Evolutionary conservation across 2,329 filamentous ascomycete genomes (phyloP).

Genomic region (Diaporthe citrichinensis): DNA sequence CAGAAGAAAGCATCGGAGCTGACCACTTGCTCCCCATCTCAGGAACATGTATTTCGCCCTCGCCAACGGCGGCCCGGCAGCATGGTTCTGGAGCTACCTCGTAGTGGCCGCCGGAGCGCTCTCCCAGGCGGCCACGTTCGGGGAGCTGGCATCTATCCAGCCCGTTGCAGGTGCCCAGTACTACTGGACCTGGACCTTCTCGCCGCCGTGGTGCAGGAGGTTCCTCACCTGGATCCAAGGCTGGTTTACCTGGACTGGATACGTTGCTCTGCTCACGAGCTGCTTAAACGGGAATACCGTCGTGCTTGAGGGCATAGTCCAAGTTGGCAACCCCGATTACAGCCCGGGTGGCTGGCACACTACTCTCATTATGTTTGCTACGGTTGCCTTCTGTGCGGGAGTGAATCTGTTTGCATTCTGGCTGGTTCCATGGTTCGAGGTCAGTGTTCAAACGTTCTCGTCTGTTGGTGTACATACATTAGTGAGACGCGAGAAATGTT

Average conservation of each 20-base stretch:
- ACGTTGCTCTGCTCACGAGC: constrained; percentile 52
- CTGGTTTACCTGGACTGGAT: constrained; percentile 58
- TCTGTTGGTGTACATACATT: background rate
- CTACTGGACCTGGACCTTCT: constrained; percentile 53
- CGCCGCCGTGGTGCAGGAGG: background rate
- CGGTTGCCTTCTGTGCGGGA: constrained; percentile 47
- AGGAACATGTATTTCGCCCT: constrained; percentile 45
- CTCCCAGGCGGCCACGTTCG: constrained; percentile 51
- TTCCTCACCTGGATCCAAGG: constrained; percentile 44
- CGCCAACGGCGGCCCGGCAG: constrained; percentile 51
- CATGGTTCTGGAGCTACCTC: constrained; percentile 50
- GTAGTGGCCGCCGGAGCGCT: constrained; percentile 49
- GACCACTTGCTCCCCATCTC: constrained; percentile 18
- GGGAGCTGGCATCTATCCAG: constrained; percentile 56
- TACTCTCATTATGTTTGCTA: constrained; percentile 55
- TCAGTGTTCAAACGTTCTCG: background rate
- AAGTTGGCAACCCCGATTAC: constrained; percentile 30
- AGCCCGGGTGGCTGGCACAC: constrained; percentile 50
- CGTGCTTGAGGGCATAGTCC: constrained; percentile 36
- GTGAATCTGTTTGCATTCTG: constrained; percentile 52
- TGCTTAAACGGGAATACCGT: constrained; percentile 48
- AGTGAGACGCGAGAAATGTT: background rate
- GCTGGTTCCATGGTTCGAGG: constrained; percentile 55
- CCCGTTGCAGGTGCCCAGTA: constrained; percentile 58
- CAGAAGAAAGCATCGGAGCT: constrained; percentile 54